Evolutionary conservation across 306 rosid species (phyloP), one percentile per base, ranked within the genome.

Genomic region (Cucumis cinereus): DNA sequence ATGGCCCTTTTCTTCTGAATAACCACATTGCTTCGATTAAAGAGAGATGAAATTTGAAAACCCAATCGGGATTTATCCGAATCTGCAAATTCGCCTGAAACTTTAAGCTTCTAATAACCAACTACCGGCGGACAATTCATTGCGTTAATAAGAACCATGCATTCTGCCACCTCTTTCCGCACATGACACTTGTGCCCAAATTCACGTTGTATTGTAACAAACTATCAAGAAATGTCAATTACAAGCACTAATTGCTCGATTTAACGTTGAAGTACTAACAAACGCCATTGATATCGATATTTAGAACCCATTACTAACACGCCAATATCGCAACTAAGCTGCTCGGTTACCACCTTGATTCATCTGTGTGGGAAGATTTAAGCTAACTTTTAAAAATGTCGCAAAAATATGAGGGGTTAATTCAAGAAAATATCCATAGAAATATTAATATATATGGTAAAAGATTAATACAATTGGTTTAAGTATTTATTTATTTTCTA

Each of bases 1-100:
- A 90, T 11, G 83, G 67, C 2, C 93, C 91, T 78, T 85, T 88
- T 53, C 76, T 86, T 76, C 79, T 75, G 75, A 93, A 90, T 11
- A 77, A 83, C 98, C 98, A 77, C 91, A 93, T 93, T 35, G 28
- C 7, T 8, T 61, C 84, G 10, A 6, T 6, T 11, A 17, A 14
- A 24, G 36, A 61, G 49, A 2, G 28, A 10, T 0, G 52, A 17
- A 38, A 63, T 33, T 8, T 67, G 4, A 20, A 33, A 7, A 67
- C 17, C 10, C 33, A 8, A 9, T 43, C 15, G 6, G 43, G 30
- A 20, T 5, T 22, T 40, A 15, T 10, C 20, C 1, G 17, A 23
- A 68, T 43, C 17, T 40, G 52, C 10, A 66, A 66, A 66, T n/a
- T 16, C 5, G 47, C n/a, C 41, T 40, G 73, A 3, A 66, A 66